These are phyloP conservation scores for Gracilaria gracilis DNA, from an alignment of 23 red algal species.

Conservation along the genomic window DNA sequence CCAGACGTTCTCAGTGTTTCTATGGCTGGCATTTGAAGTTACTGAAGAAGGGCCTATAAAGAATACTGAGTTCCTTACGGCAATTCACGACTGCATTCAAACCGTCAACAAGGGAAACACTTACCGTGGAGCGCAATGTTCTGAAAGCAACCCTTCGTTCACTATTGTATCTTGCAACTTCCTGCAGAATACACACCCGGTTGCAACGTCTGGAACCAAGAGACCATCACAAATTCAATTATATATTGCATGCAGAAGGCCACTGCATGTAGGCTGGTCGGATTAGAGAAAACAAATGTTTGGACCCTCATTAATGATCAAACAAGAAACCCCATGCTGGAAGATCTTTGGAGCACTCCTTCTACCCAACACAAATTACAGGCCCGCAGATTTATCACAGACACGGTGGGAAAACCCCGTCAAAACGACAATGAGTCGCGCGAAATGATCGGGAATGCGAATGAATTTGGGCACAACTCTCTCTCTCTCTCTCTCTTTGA, in stretches of 20 bases:
- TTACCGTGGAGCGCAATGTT: slow-evolving; percentile 75
- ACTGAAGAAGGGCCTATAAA: slow-evolving; percentile 69
- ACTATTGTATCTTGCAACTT: slow-evolving; percentile 95
- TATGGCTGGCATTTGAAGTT: slow-evolving; percentile 71
- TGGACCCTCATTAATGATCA: slow-evolving; percentile 85
- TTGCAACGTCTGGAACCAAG: slow-evolving; percentile 65
- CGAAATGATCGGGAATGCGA: slow-evolving; percentile 75
- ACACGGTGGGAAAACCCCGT: slow-evolving; percentile 57
- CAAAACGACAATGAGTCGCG: slow-evolving; percentile 59
- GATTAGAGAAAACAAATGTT: slow-evolving; percentile 81
- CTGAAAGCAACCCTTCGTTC: slow-evolving; percentile 82
- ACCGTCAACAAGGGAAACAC: slow-evolving; percentile 76
- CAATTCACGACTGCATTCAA: slow-evolving; percentile 98
- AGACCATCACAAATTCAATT: slow-evolving; percentile 86
- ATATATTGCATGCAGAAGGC: slow-evolving; percentile 96
- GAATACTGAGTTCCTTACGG: slow-evolving; percentile 86
- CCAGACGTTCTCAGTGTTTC: too few species aligned
- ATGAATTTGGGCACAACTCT: slow-evolving; percentile 83
- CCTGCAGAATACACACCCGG: slow-evolving; percentile 39
- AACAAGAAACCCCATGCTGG: slow-evolving; percentile 98
- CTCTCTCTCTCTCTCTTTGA: slow-evolving; percentile 78
- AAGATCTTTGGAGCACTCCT: slow-evolving; percentile 92
- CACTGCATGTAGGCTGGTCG: slow-evolving; percentile 98
- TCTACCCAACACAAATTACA: slow-evolving; percentile 77
- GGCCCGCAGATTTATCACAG: slow-evolving; percentile 86